These are phyloP conservation scores for Pontederia crassipes DNA, from an alignment of 176 grass and related monocot species.

Conservation along the genomic window DNA sequence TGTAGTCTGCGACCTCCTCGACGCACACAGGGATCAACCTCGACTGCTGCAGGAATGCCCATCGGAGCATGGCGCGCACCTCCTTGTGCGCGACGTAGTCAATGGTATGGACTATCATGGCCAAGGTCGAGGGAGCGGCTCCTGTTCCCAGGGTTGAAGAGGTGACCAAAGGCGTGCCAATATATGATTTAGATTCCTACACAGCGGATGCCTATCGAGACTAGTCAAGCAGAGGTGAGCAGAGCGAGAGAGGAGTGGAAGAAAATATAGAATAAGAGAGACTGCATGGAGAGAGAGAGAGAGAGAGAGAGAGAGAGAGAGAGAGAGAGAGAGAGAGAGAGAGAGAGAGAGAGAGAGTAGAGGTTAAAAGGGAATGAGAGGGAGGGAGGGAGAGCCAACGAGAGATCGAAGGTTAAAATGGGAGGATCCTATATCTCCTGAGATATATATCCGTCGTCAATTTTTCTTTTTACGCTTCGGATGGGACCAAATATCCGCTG, in stretches of 20 bases:
- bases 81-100: conserved; percentile 34
- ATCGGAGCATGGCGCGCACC: conserved; percentile 47
- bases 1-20: conserved; percentile 38
- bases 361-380: no score
- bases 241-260: background rate
- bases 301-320: background rate
- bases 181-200: background rate
- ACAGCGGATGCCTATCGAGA: background rate
- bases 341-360: background rate
- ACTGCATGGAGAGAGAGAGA: background rate
- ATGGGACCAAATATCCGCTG: no score
- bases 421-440: no score
- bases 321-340: background rate
- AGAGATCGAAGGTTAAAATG: no score
- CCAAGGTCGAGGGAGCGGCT: conserved; percentile 39
- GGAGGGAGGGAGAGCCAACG: no score
- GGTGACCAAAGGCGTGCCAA: conserved; percentile 49
- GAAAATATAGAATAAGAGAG: background rate
- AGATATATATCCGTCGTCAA: no score
- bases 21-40: conserved; percentile 65
- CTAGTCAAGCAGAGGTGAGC: background rate
- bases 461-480: no score
- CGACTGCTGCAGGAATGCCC: conserved; percentile 66
- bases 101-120: conserved; percentile 31
- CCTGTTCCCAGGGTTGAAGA: conserved; percentile 47